Evolutionary conservation across 345 rosid genomes (phyloP), one percentile per base, ranked within the genome.

Genomic region (Trapa bicornis): DNA sequence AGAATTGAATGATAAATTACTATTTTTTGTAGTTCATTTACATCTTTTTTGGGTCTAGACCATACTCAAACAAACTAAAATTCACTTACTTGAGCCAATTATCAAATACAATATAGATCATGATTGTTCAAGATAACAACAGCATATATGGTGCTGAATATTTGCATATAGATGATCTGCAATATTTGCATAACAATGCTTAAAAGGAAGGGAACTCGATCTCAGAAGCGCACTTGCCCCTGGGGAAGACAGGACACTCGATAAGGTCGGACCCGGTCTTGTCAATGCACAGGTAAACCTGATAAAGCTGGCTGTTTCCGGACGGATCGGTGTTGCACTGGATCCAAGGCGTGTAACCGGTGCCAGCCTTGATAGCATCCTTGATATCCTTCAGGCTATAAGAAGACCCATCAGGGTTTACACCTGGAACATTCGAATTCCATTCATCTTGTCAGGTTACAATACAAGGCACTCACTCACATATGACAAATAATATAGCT

Each of bases 271-370:
- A 82, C 41, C 74, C 98, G 53, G 96, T 72, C 22, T 74, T 74
- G 76, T 93, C 92, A 6, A 89, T 92, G 64, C 99, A 94, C 35
- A 87, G n/a, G 54, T 88, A 94, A 45, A 94, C 73, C 80, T 90
- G 96, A 81, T 87, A 90, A 47, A 94, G 82, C 71, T 94, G 99
- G 53, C 80, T 85, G 71, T 82, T 87, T 0, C 91, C 86, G 3
- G 96, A 82, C 6, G 61, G 65, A 70, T 79, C 95, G 22, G 61
- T 41, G 69, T 87, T 94, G 82, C 99, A 94, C 53, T 91, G 79
- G 14, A 94, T 72, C 83, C 84, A 87, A 48, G 99, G 97, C 64
- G 81, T 78, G 53, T 66, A 77, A 10, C 96, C 97, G 2, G 61
- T 70, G 37, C 76, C 85, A 56, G 74, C 70, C 68, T 86, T 78